These are phyloP conservation scores for Phytophthora hibernalis DNA, from an alignment of 352 stramenopile genomes.

Conservation along the genomic window DNA sequence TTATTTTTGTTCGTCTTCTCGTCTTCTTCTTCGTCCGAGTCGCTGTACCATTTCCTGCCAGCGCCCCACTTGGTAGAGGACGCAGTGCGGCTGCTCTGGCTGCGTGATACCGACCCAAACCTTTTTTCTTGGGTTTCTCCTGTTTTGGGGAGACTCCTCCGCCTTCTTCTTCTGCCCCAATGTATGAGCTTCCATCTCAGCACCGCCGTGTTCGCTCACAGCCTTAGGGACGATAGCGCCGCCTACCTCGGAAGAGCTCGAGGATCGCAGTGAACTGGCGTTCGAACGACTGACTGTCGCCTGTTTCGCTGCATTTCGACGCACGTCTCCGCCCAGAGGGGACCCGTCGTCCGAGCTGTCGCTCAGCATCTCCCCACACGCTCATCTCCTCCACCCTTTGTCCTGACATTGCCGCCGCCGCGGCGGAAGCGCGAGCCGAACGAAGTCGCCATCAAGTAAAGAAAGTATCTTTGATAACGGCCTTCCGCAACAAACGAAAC, in stretches of 20 bases:
- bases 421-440: conserved; percentile 48
- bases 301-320: conserved; percentile 22
- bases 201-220: conserved; percentile 9
- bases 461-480: background rate
- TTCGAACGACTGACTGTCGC: conserved; percentile 16
- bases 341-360: conserved; percentile 63
- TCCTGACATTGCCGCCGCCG: conserved; percentile 11
- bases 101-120: conserved; percentile 18
- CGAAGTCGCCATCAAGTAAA: conserved; percentile 18
- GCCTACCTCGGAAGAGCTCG: conserved; percentile 20
- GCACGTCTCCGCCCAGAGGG: conserved; percentile 28
- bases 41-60: conserved; percentile 61
- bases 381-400: conserved; percentile 28
- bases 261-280: conserved; percentile 29
- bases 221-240: conserved; percentile 19
- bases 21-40: conserved; percentile 53
- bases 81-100: conserved; percentile 23
- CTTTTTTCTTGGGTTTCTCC: conserved; percentile 26
- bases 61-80: conserved; percentile 34
- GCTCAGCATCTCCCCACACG: conserved; percentile 65
- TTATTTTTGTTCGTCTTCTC: conserved; percentile 18
- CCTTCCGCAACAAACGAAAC: no score
- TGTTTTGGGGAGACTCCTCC: conserved; percentile 2
- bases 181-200: no score
- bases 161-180: conserved; percentile 24